Evolutionary conservation across 2,329 filamentous ascomycete genomes (phyloP), one percentile per base, ranked within the genome.

Genomic region (Monosporascus sp.): DNA sequence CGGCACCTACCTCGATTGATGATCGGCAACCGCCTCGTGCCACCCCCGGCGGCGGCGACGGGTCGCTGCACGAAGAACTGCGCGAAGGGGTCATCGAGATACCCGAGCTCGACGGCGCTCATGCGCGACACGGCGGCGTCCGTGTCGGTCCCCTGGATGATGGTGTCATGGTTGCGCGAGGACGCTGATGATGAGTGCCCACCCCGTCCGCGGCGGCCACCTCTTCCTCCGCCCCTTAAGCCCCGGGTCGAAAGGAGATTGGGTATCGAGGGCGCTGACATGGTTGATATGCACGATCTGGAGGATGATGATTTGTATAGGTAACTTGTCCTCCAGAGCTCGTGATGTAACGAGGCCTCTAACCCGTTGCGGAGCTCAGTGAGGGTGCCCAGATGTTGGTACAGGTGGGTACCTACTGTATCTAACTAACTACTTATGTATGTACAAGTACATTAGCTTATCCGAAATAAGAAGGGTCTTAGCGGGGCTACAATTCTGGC

Each of bases 121-220:
- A 96, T 75, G 37, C 94, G 84, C 31, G 91, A 96, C 43, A 91
- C 84, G 55, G 90, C 90, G 26, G 94, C 94, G 74, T 99, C 94
- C 56, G 86, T 86, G 71, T 99, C 94, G 3, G 94, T 99, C 58
- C 86, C 85, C 70, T 96, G 93, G 53, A 99, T 86, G 41, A 87
- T 81, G 55, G 79, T 77, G 71, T 97, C 92, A 61, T 86, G 85
- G 47, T 73, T 72, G 43, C 66, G 59, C 20, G 62, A 57, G 17
- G 61, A 54, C 7, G 50, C 48, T 17, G 59, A 52, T 24, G 60
- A 43, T 22, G 59, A 46, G 26, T 58, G 44, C 41, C 64, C 60
- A 31, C 64, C 63, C 38, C 61, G 58, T 27, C 63, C 63, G 58
- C 61, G 58, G n/a, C 65, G 63, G 14, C 68, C 63, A 51, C 65